These are phyloP conservation scores for Cyberlindnera meyerae DNA, from an alignment of 805 yeast species.

Conservation along the genomic window DNA sequence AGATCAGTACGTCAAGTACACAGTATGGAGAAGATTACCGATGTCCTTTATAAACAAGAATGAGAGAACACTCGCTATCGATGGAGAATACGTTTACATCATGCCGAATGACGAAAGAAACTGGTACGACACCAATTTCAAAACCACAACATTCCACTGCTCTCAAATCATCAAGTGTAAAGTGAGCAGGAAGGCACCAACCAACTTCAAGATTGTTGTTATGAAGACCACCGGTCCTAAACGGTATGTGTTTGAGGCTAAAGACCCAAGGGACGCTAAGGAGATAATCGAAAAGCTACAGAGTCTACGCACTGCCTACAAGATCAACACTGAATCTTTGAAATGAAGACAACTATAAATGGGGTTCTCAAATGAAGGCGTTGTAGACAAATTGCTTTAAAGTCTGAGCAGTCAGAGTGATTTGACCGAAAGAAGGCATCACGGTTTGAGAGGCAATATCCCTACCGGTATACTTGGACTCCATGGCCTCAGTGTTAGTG, in stretches of 20 bases:
- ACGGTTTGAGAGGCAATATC: constrained; percentile 2
- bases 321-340: constrained; percentile 30
- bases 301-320: constrained; percentile 51
- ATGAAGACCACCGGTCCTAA: constrained; percentile 65
- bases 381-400: background rate
- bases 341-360: no score
- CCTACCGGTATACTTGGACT: constrained; percentile 1
- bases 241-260: constrained; percentile 84
- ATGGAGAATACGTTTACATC: constrained; percentile 90
- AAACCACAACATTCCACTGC: constrained; percentile 83
- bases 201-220: constrained; percentile 77
- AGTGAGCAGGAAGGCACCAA: constrained; percentile 70
- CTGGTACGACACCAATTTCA: constrained; percentile 62
- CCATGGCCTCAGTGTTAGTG: constrained; percentile 1
- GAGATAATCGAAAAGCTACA: constrained; percentile 74
- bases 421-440: constrained; percentile 5
- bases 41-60: constrained; percentile 75
- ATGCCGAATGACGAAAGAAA: constrained; percentile 78
- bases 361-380: background rate
- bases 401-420: background rate
- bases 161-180: constrained; percentile 71
- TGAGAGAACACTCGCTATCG: constrained; percentile 80
- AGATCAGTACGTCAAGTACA: constrained; percentile 63
- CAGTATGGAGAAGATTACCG: constrained; percentile 85
- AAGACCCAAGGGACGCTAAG: constrained; percentile 49